Evolutionary conservation across 2,329 filamentous ascomycete genomes (phyloP), one percentile per base, ranked within the genome.

Genomic region (Colletotrichum sp.): DNA sequence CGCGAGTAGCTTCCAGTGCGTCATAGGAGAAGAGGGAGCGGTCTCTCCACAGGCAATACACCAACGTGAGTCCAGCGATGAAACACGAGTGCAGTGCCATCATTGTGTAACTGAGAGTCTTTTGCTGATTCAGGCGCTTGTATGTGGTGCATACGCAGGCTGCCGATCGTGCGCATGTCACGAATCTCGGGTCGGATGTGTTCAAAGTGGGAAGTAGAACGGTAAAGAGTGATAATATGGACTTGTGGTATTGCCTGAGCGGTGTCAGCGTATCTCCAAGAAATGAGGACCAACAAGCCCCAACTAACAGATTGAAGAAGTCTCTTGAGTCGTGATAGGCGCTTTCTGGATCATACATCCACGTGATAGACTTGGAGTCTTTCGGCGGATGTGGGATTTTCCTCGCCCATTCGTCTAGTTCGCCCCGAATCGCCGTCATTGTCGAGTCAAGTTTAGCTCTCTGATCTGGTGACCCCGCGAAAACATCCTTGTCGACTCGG

Each of bases 41-140:
- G 57, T 80, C 77, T 10, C 80, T 66, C 81, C 81, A 82, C 5
- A 82, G 60, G 62, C 81, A 82, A 76, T 82, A 82, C 4, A 82
- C 77, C 0, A 82, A 71, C 0, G 81, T 83, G 30, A 83, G 71
- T 0, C 81, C 81, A 1, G 81, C 81, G 2, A 82, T 78, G 60
- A 83, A 83, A 57, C 80, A 81, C 12, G 78, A 80, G 71, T 83
- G 82, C 15, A 83, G 77, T 0, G 82, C 80, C 49, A 79, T 79
- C 76, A 82, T 80, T 15, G 82, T 82, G 75, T 82, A 83, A 63
- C 79, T 81, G 8, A 83, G 78, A 3, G 81, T 81, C 52, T 79
- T 80, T 49, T 81, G 77, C 57, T 81, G 80, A 60, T 82, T 81
- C 1, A 83, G 77, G 1, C 80, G 79, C 75, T 82, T 82, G 78